Conservation (phyloP, 805 yeast genomes). For the Huiozyma naganishii region DNA sequence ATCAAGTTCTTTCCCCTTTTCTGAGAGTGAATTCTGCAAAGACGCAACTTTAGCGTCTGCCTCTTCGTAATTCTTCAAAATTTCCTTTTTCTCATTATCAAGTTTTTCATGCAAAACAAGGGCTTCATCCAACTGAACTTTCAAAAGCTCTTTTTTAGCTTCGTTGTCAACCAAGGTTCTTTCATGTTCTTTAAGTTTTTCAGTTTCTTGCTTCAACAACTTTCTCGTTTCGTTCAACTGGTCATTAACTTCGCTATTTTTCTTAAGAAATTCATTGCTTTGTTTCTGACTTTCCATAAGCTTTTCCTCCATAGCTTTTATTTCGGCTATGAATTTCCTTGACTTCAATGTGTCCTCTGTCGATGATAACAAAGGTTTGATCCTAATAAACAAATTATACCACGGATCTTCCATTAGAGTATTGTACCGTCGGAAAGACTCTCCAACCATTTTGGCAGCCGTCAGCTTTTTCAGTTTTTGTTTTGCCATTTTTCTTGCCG, state of each 20-base stretch:
- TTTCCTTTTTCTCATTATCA: slow-evolving; percentile 18
- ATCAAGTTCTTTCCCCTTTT: slow-evolving; percentile 22
- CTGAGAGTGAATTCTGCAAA: slow-evolving; percentile 11
- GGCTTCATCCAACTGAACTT: slow-evolving; percentile 17
- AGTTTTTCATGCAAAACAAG: slow-evolving; percentile 13
- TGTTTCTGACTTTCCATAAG: slow-evolving; percentile 31
- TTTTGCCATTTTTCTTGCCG: slow-evolving; percentile 39
- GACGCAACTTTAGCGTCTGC: slow-evolving; percentile 11
- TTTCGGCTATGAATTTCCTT: slow-evolving; percentile 45
- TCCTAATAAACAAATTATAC: slow-evolving; percentile 59
- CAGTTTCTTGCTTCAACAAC: slow-evolving; percentile 31
- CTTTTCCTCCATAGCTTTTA: slow-evolving; percentile 40
- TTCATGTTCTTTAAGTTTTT: slow-evolving; percentile 38
- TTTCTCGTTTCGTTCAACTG: slow-evolving; percentile 26
- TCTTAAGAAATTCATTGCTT: slow-evolving; percentile 19
- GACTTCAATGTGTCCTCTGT: slow-evolving; percentile 49
- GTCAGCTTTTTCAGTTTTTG: slow-evolving; percentile 46
- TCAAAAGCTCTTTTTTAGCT: slow-evolving; percentile 29
- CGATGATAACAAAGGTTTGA: slow-evolving; percentile 68
- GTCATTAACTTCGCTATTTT: slow-evolving; percentile 16
- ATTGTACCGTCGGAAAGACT: slow-evolving; percentile 45
- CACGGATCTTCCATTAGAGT: slow-evolving; percentile 52
- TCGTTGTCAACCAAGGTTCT: slow-evolving; percentile 34
- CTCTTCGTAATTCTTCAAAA: slow-evolving; percentile 13
- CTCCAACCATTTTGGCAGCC: slow-evolving; percentile 59